These are phyloP conservation scores for Akebia trifoliata DNA, from an alignment of 164 flowering plant genomes.

Conservation along the genomic window DNA sequence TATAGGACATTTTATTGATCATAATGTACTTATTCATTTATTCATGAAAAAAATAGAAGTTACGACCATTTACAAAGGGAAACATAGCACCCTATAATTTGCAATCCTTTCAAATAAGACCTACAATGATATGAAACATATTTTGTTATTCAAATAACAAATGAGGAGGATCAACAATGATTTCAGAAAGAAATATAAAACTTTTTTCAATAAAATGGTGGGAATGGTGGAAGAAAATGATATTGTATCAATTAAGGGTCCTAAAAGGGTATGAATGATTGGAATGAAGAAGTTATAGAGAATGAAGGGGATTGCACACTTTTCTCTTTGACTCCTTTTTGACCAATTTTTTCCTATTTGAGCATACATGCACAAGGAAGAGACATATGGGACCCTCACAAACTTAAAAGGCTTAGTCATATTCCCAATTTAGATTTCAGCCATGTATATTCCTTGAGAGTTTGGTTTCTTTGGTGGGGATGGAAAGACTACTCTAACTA, in stretches of 20 bases:
- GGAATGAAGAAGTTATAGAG: slow-evolving; percentile 12
- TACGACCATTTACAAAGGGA: too few relatives aligned
- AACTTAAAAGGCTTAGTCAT: slow-evolving; percentile 18
- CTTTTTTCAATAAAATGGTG: neutral
- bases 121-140: too few relatives aligned
- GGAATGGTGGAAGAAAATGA: neutral
- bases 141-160: too few relatives aligned
- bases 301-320: slow-evolving; percentile 1
- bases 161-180: too few relatives aligned
- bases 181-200: neutral
- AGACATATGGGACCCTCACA: slow-evolving; percentile 12
- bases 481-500: slow-evolving; percentile 7
- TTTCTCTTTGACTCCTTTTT: slow-evolving; percentile 38
- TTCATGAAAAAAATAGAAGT: too few relatives aligned
- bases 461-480: slow-evolving; percentile 8
- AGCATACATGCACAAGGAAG: slow-evolving; percentile 35
- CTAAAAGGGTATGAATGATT: slow-evolving; percentile 34
- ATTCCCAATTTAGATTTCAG: slow-evolving; percentile 21
- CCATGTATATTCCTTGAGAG: slow-evolving; percentile 1
- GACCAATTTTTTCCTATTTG: slow-evolving; percentile 20
- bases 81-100: too few relatives aligned
- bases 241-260: neutral
- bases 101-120: too few relatives aligned
- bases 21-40: too few relatives aligned
- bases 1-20: too few relatives aligned